Evolutionary conservation across 176 grass and related monocot genomes (phyloP), one percentile per base, ranked within the genome.

Genomic region (Elymus sibiricus): DNA sequence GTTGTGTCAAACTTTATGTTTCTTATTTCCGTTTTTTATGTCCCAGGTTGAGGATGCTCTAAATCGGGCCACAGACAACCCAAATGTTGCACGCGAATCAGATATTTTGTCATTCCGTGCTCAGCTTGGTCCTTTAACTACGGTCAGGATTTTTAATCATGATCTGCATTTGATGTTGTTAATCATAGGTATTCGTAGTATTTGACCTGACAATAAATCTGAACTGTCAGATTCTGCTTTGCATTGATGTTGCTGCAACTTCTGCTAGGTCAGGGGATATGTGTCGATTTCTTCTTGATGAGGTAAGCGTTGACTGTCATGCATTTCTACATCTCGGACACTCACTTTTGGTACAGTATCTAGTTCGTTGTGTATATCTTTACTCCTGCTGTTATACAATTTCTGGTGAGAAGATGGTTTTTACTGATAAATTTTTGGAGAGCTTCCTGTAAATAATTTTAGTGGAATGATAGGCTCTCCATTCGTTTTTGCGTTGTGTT

Each of bases 201-300:
- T 81, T 70, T 81, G 61, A 56, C 39, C 76, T 86, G 80, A 86
- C 80, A 60, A 79, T 47, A 87, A 77, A 66, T 83, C 51, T 87
- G 47, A 70, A 84, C 66, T 89, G 76, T 83, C 91, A 95, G 94
- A 91, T 93, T 90, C 90, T 98, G 61, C 93, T 98, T 82, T 98
- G 86, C 64, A 90, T 95, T 88, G 93, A 95, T 94, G 93, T 91
- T 62, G 93, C 91, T 76, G 90, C 91, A 87, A 92, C 93, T 81
- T 90, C 93, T 90, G 91, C 90, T 39, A 89, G 83, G 60, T 94
- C 95, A 86, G 74, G 74, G 72, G 88, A 94, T 92, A 95, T 85
- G 84, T 98, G 95, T 72, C 91, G 80, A 88, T 91, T 91, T 56
- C 95, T 98, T 84, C 93, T 98, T 88, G 81, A 92, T 49, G 90